Conservation (phyloP, 768 basidiomycete genomes). For the Mycena galericulata region DNA sequence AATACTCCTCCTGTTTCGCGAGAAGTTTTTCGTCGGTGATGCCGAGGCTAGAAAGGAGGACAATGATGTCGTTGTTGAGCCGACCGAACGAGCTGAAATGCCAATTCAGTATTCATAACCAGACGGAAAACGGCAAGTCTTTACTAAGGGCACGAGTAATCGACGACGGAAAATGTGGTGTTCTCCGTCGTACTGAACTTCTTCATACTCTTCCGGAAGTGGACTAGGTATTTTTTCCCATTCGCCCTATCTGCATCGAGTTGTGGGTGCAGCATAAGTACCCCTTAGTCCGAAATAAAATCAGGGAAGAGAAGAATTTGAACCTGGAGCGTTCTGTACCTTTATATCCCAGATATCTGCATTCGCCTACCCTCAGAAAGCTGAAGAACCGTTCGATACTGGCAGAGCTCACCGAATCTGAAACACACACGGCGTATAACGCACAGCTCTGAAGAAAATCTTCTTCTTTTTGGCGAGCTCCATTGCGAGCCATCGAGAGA, state of each 20-base stretch:
- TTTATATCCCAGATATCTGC: constrained; percentile 77
- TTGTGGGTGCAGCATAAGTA: constrained; percentile 74
- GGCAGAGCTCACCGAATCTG: constrained; percentile 64
- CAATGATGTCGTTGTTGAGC: constrained; percentile 78
- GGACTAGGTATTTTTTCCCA: constrained; percentile 54
- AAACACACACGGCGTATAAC: constrained; percentile 72
- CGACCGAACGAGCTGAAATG: constrained; percentile 60
- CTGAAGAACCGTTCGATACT: neutral
- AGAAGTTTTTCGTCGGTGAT: constrained; percentile 65
- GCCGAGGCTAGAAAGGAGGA: constrained; percentile 73
- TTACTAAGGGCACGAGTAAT: constrained; percentile 69
- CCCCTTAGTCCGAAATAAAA: constrained; percentile 37
- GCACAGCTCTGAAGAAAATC: constrained; percentile 63
- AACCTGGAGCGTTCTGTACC: constrained; percentile 43
- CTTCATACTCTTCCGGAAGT: constrained; percentile 78
- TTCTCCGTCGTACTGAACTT: constrained; percentile 71
- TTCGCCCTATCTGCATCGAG: constrained; percentile 51
- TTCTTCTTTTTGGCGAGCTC: constrained; percentile 65
- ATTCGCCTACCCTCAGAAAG: neutral
- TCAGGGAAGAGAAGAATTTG: neutral
- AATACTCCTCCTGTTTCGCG: constrained; percentile 68
- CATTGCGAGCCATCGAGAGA: constrained; percentile 62
- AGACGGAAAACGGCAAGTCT: too few relatives aligned
- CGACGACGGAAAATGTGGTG: constrained; percentile 75
- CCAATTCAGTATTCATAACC: too few relatives aligned